Percentiles rank a stretch among this genome's conserved stretches.
These are phyloP conservation scores for Aspergillus fumigatus DNA, from an alignment of 2,329 filamentous ascomycete genomes.

Conservation along the genomic window DNA sequence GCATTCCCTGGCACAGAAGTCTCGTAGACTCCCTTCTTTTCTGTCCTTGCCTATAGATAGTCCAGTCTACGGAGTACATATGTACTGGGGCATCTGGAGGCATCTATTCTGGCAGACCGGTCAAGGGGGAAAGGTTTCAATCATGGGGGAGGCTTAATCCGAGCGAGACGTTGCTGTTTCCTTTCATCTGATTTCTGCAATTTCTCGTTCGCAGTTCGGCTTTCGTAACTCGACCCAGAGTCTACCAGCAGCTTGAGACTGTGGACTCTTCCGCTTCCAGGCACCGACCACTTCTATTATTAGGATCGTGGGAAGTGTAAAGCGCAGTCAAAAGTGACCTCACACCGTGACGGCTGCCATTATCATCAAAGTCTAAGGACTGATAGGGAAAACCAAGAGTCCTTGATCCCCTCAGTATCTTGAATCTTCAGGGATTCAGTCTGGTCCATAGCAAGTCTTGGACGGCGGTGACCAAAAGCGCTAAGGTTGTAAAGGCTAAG, in stretches of 20 bases:
- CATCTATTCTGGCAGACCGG: not conserved
- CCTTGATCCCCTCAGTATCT: not conserved
- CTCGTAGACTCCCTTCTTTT: not conserved
- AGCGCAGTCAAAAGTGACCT: not conserved
- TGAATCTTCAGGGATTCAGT: not conserved
- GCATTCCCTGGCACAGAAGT: not conserved
- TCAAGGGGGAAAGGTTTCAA: not conserved
- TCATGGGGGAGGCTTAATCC: not conserved
- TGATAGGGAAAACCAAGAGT: not conserved
- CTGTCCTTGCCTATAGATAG: not conserved
- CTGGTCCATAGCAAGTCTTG: not conserved
- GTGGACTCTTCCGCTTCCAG: slow-evolving; percentile 4
- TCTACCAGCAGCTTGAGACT: not conserved
- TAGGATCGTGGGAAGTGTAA: slow-evolving; percentile 4
- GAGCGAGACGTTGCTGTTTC: not conserved
- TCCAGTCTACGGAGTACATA: not conserved
- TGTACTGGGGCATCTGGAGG: not conserved
- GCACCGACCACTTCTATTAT: slow-evolving; percentile 4
- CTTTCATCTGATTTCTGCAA: not conserved
- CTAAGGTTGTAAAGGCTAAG: no score
- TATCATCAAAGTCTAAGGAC: not conserved
- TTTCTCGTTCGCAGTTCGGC: not conserved
- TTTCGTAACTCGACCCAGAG: not conserved
- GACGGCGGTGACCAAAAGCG: not conserved
- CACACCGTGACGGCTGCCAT: not conserved